These are phyloP conservation scores for Inga leiocalycina DNA, from an alignment of 306 rosid species.

Conservation along the genomic window DNA sequence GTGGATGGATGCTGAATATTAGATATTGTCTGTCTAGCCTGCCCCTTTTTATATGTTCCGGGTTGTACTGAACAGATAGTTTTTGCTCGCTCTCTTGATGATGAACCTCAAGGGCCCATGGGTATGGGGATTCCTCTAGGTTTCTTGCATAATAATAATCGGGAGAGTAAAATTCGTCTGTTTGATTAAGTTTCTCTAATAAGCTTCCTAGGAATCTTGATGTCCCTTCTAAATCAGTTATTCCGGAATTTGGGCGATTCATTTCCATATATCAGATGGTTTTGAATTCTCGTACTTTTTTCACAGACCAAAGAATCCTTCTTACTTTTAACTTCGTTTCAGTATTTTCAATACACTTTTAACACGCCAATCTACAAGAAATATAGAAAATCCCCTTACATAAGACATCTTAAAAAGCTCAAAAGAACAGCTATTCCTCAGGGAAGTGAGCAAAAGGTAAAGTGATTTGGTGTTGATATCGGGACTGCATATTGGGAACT, in stretches of 20 bases:
- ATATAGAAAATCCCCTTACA: background rate
- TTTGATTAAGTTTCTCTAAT: background rate
- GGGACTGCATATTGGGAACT: background rate
- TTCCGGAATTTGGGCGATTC: background rate
- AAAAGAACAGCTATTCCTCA: background rate
- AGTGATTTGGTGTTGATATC: background rate
- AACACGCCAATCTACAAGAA: background rate
- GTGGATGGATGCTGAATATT: slow-evolving; percentile 18
- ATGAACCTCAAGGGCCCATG: background rate
- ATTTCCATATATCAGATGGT: background rate
- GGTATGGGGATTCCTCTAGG: background rate
- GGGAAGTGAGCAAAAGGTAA: background rate
- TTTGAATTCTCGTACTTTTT: background rate
- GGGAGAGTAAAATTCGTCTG: background rate
- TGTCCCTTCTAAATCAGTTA: background rate
- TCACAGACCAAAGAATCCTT: background rate
- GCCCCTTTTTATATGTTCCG: background rate
- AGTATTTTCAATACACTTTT: background rate
- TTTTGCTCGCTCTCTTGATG: slow-evolving; percentile 17
- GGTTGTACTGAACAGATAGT: slow-evolving; percentile 8
- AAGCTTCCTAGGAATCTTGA: background rate
- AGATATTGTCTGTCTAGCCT: background rate
- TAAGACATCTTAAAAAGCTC: background rate
- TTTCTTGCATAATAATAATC: background rate
- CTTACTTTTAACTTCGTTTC: background rate